phyloP scores from a whole-genome alignment of 805 yeast species.

The Candida boidinii region DNA sequence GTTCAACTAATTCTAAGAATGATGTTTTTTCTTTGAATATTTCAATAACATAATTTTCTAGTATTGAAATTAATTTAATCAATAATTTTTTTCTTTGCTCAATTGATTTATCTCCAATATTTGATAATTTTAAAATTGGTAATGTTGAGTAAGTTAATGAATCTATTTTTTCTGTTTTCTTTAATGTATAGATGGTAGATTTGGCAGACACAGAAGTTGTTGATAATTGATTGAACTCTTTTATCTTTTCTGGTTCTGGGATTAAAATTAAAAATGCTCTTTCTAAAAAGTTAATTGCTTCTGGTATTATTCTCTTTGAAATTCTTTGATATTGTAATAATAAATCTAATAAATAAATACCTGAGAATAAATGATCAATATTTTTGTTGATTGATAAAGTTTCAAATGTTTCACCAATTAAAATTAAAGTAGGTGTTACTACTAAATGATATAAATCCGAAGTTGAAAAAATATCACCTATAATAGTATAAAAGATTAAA shows the following conservation, averaged over 20 bases:
- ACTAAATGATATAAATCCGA: constrained; percentile 94
- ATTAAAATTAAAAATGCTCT: constrained; percentile 37
- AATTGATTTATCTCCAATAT: too few relatives aligned
- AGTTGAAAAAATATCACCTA: constrained; percentile 81
- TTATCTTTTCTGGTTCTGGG: constrained; percentile 24
- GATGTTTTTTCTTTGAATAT: constrained; percentile 60
- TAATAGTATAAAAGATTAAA: constrained; percentile 54
- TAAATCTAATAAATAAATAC: constrained; percentile 58
- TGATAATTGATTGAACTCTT: constrained; percentile 10
- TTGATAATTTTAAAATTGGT: too few relatives aligned
- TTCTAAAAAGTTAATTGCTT: constrained; percentile 52
- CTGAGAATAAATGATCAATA: constrained; percentile 34
- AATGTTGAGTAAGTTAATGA: too few relatives aligned
- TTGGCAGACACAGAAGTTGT: too few relatives aligned
- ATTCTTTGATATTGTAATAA: constrained; percentile 66
- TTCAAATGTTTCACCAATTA: constrained; percentile 64
- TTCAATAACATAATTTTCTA: constrained; percentile 21
- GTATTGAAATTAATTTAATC: constrained; percentile 22
- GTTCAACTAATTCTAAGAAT: constrained; percentile 46
- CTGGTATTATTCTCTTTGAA: constrained; percentile 80
- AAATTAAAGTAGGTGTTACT: constrained; percentile 72
- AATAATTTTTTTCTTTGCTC: constrained; percentile 23
- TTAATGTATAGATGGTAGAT: too few relatives aligned
- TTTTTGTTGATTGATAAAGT: constrained; percentile 29
- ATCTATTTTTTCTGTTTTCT: too few relatives aligned